These are phyloP conservation scores for Kurtzmaniella cleridarum DNA, from an alignment of 805 yeast genomes.

Conservation along the genomic window DNA sequence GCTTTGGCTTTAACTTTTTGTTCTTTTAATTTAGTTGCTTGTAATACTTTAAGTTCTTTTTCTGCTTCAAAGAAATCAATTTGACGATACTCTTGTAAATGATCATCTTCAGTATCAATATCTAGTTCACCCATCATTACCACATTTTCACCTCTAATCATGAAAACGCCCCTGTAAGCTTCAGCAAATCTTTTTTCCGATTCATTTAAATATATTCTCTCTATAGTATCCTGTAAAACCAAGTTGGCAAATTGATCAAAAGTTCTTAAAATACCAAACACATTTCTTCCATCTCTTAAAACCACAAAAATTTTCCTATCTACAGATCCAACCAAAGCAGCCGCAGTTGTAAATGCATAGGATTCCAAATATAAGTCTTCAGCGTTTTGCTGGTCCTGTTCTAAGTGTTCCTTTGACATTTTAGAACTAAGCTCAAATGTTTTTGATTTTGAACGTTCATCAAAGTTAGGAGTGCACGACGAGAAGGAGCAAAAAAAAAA, in stretches of 20 bases:
- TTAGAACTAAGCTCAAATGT: too few relatives aligned
- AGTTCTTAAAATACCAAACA: constrained; percentile 87
- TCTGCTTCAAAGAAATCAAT: constrained; percentile 62
- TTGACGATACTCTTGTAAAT: constrained; percentile 50
- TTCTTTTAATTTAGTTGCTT: constrained; percentile 26
- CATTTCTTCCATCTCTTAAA: constrained; percentile 81
- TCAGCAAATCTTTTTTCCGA: constrained; percentile 59
- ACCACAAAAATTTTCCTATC: constrained; percentile 79
- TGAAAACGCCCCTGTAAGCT: constrained; percentile 68
- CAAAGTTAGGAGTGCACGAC: too few relatives aligned
- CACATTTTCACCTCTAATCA: constrained; percentile 94
- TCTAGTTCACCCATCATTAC: constrained; percentile 92
- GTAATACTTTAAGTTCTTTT: constrained; percentile 26
- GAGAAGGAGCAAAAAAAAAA: too few relatives aligned
- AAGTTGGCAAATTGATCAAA: constrained; percentile 94
- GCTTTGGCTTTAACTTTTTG: constrained; percentile 44
- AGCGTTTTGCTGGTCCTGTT: constrained; percentile 26
- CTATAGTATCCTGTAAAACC: constrained; percentile 86
- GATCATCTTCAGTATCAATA: constrained; percentile 76
- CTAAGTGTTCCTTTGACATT: constrained; percentile 6
- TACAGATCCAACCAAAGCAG: constrained; percentile 83
- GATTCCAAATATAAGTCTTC: constrained; percentile 67
- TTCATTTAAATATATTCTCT: constrained; percentile 62
- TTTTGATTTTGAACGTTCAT: too few relatives aligned
- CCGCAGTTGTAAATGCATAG: constrained; percentile 82